These are phyloP conservation scores for Nakazawaea anatomiae DNA, from an alignment of 805 yeast species.

Conservation along the genomic window DNA sequence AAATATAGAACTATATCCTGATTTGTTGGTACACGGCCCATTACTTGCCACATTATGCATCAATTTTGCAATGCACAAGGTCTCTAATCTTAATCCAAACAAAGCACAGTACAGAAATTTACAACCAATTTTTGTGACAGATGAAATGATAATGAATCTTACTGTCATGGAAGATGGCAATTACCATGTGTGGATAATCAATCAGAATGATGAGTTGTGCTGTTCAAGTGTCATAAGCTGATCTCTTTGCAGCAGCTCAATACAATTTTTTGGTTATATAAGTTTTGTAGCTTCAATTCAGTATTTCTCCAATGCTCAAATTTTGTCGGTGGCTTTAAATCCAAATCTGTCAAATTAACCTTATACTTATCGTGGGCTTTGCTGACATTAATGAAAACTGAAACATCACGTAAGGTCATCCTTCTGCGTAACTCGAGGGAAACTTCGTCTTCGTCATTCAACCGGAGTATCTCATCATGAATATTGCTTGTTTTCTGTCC, in stretches of 20 bases:
- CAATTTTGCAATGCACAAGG: slow-evolving; percentile 36
- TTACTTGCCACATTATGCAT: slow-evolving; percentile 56
- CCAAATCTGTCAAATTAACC: slow-evolving; percentile 39
- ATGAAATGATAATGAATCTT: slow-evolving; percentile 24
- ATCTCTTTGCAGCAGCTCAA: neutral
- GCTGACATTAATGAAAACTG: slow-evolving; percentile 37
- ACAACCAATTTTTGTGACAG: slow-evolving; percentile 42
- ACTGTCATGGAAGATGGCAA: slow-evolving; percentile 2
- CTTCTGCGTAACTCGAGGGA: slow-evolving; percentile 32
- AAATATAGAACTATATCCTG: slow-evolving; percentile 52
- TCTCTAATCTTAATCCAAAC: slow-evolving; percentile 18
- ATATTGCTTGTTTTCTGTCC: slow-evolving; percentile 29
- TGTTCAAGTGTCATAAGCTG: neutral
- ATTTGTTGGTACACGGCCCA: slow-evolving; percentile 76
- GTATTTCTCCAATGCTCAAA: slow-evolving; percentile 36
- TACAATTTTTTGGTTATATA: neutral
- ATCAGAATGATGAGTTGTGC: neutral
- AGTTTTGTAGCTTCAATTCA: slow-evolving; percentile 16
- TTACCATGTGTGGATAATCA: slow-evolving; percentile 9
- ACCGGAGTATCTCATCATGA: slow-evolving; percentile 25
- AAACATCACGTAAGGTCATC: slow-evolving; percentile 51
- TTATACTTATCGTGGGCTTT: slow-evolving; percentile 16
- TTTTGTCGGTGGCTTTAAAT: slow-evolving; percentile 37
- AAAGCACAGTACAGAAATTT: slow-evolving; percentile 42
- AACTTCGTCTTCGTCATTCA: slow-evolving; percentile 32